Percentiles rank a stretch among this genome's conserved stretches.
Conservation (phyloP, 2,329 filamentous ascomycete genomes). For the Didymella sp. region DNA sequence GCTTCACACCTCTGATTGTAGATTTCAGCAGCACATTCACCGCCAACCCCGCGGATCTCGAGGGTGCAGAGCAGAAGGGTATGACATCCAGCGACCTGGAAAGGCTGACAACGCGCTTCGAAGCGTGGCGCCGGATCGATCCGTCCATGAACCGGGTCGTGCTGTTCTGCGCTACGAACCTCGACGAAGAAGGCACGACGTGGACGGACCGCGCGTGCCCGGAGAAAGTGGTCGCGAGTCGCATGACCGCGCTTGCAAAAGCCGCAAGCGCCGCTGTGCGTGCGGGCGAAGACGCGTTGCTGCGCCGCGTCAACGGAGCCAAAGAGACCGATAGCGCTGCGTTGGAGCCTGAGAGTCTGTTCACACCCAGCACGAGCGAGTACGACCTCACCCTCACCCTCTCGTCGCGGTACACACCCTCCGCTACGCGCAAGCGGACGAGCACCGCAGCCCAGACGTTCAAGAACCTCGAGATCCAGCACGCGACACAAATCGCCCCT, state of each 20-base stretch:
- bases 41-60: constrained; percentile 28
- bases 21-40: constrained; percentile 64
- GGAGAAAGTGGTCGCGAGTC: constrained; percentile 80
- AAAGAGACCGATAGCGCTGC: neutral
- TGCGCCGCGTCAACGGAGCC: constrained; percentile 23
- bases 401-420: constrained; percentile 58
- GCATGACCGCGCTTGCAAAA: constrained; percentile 82
- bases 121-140: constrained; percentile 86
- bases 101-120: constrained; percentile 73
- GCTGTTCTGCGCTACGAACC: constrained; percentile 80
- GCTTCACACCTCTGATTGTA: constrained; percentile 78
- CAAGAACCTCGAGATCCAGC: constrained; percentile 77
- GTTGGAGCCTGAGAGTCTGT: constrained; percentile 65
- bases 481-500: constrained; percentile 28
- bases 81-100: constrained; percentile 68
- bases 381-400: constrained; percentile 89
- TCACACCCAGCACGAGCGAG: constrained; percentile 74
- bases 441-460: constrained; percentile 60
- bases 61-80: constrained; percentile 24
- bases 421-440: constrained; percentile 17
- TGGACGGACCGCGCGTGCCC: constrained; percentile 77
- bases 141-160: constrained; percentile 84
- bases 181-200: constrained; percentile 77
- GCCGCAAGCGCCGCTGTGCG: constrained; percentile 66
- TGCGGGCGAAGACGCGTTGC: constrained; percentile 60